Conservation (phyloP, 768 basidiomycete genomes). For the Tremella fuciformis region DNA sequence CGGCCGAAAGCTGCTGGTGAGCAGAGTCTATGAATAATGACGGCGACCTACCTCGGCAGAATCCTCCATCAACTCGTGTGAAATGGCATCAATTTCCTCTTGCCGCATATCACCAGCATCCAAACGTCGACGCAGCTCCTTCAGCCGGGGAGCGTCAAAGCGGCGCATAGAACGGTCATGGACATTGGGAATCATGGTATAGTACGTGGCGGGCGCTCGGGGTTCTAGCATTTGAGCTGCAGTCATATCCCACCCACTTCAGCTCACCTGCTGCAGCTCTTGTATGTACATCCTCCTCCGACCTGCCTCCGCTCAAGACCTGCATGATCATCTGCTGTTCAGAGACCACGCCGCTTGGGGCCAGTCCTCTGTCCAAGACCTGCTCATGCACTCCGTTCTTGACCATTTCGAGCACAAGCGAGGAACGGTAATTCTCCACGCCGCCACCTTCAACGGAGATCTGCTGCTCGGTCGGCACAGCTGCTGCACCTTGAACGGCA, state of each 20-base stretch:
- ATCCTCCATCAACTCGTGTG: slow-evolving; percentile 87
- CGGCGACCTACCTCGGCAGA: slow-evolving; percentile 64
- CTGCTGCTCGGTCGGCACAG: slow-evolving; percentile 89
- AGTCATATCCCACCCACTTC: slow-evolving; percentile 40
- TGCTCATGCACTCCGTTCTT: slow-evolving; percentile 49
- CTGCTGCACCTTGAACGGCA: slow-evolving; percentile 88
- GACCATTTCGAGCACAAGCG: slow-evolving; percentile 57
- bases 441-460: slow-evolving; percentile 71
- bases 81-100: slow-evolving; percentile 89
- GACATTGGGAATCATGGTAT: slow-evolving; percentile 87
- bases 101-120: slow-evolving; percentile 79
- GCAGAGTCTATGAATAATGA: background rate
- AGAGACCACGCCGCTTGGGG: slow-evolving; percentile 62
- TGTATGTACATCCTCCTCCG: slow-evolving; percentile 79
- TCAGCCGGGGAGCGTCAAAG: slow-evolving; percentile 89
- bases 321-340: slow-evolving; percentile 98
- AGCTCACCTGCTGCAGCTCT: slow-evolving; percentile 72
- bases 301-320: slow-evolving; percentile 73
- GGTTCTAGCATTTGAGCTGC: slow-evolving; percentile 61
- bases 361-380: slow-evolving; percentile 45
- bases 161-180: slow-evolving; percentile 79
- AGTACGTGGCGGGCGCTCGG: slow-evolving; percentile 90
- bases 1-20: slow-evolving; percentile 67
- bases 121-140: slow-evolving; percentile 88
- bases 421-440: slow-evolving; percentile 90